Evolutionary conservation across 768 basidiomycete genomes (phyloP).

Genomic region (Phaeotremella fagi): DNA sequence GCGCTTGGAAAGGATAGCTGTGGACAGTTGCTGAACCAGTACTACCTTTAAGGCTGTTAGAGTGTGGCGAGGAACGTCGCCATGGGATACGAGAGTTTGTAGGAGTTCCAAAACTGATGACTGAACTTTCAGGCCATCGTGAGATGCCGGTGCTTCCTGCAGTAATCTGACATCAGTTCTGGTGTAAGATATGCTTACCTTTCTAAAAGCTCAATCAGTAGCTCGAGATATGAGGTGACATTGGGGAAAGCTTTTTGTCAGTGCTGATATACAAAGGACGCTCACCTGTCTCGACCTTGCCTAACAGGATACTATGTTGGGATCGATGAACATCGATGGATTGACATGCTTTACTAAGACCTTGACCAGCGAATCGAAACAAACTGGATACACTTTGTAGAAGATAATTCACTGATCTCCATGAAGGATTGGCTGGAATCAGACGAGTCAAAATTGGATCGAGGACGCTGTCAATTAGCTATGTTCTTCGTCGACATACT

Average conservation of each 20-base stretch:
- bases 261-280: background rate
- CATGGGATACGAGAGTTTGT: slow-evolving; percentile 73
- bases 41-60: slow-evolving; percentile 65
- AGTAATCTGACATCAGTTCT: slow-evolving; percentile 2
- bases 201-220: slow-evolving; percentile 66
- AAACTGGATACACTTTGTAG: slow-evolving; percentile 72
- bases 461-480: slow-evolving; percentile 69
- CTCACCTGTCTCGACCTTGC: slow-evolving; percentile 62
- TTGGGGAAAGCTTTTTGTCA: background rate
- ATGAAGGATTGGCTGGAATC: slow-evolving; percentile 58
- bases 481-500: slow-evolving; percentile 3
- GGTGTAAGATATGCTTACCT: slow-evolving; percentile 52
- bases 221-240: slow-evolving; percentile 60
- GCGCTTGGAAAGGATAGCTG: slow-evolving; percentile 62
- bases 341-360: slow-evolving; percentile 70
- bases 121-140: slow-evolving; percentile 53
- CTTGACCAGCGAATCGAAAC: slow-evolving; percentile 82
- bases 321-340: slow-evolving; percentile 63
- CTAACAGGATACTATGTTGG: slow-evolving; percentile 59
- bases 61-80: slow-evolving; percentile 63
- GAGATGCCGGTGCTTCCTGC: background rate
- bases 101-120: slow-evolving; percentile 72
- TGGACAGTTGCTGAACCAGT: slow-evolving; percentile 70
- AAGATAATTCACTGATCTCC: slow-evolving; percentile 52
- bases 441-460: slow-evolving; percentile 66